Conservation (phyloP, 2,329 filamentous ascomycete species). For the Leptographium radiaticola region DNA sequence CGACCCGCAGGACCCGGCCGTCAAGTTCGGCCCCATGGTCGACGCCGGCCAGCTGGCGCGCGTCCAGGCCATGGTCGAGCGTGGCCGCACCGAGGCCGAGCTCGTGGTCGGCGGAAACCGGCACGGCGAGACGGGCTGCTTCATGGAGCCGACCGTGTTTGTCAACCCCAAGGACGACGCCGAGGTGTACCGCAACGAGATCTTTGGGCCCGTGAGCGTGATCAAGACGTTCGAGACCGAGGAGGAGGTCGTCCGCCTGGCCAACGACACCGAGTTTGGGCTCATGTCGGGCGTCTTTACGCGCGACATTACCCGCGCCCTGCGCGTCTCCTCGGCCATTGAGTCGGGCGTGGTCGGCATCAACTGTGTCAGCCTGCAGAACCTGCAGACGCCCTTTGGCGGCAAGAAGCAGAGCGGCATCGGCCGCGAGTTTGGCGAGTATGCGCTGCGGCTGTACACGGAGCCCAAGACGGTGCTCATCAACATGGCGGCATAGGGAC, state of each 20-base stretch:
- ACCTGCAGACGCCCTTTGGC: slow-evolving; percentile 31
- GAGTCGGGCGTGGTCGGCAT: slow-evolving; percentile 42
- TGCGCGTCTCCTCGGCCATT: slow-evolving; percentile 57
- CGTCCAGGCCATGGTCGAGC: slow-evolving; percentile 30
- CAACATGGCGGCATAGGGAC: slow-evolving; percentile 15
- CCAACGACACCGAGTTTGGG: slow-evolving; percentile 63
- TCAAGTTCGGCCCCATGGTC: slow-evolving; percentile 44
- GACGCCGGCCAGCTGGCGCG: slow-evolving; percentile 34
- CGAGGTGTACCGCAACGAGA: slow-evolving; percentile 64
- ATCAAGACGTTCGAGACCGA: slow-evolving; percentile 66
- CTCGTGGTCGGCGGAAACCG: slow-evolving; percentile 22
- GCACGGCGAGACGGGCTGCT: slow-evolving; percentile 24
- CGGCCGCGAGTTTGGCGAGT: slow-evolving; percentile 33
- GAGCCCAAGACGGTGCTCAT: slow-evolving; percentile 38
- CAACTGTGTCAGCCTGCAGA: slow-evolving; percentile 32
- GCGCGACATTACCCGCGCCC: slow-evolving; percentile 55
- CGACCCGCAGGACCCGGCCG: slow-evolving; percentile 43
- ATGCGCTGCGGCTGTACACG: slow-evolving; percentile 32
- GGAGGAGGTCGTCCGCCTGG: slow-evolving; percentile 54
- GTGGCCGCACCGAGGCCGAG: slow-evolving; percentile 23
- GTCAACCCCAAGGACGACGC: neutral
- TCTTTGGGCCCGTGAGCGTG: slow-evolving; percentile 67
- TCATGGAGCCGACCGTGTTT: slow-evolving; percentile 8
- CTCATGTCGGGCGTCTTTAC: slow-evolving; percentile 72
- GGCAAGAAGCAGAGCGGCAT: slow-evolving; percentile 36